Conservation (phyloP, 495 filamentous ascomycete species). For the Penicillium waksmanii region DNA sequence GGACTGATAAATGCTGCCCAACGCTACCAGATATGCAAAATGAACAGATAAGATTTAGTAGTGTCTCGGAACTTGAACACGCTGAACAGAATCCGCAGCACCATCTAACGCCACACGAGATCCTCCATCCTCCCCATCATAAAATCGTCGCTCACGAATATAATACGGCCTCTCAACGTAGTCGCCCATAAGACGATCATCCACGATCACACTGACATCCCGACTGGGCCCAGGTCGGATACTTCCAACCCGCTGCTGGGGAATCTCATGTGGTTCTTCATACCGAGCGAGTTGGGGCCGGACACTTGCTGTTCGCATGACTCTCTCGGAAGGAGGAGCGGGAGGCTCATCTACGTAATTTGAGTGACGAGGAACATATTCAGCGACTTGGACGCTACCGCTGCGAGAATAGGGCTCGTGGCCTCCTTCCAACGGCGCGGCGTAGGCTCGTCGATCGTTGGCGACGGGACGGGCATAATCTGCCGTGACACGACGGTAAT, state of each 20-base stretch:
- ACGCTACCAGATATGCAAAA: neutral
- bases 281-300: slow-evolving; percentile 60
- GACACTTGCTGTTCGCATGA: slow-evolving; percentile 61
- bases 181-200: slow-evolving; percentile 43
- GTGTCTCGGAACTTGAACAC: slow-evolving; percentile 3
- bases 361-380: slow-evolving; percentile 43
- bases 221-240: slow-evolving; percentile 47
- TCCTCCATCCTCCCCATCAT: slow-evolving; percentile 38
- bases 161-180: slow-evolving; percentile 50
- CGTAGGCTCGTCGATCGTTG: slow-evolving; percentile 39
- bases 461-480: slow-evolving; percentile 45
- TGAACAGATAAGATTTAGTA: slow-evolving; percentile 7
- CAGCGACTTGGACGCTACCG: slow-evolving; percentile 46
- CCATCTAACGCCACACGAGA: slow-evolving; percentile 14
- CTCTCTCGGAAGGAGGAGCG: slow-evolving; percentile 50
- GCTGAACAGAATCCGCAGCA: slow-evolving; percentile 7
- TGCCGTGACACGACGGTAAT: slow-evolving; percentile 44
- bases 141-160: slow-evolving; percentile 44
- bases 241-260: slow-evolving; percentile 55
- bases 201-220: slow-evolving; percentile 46
- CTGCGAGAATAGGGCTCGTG: slow-evolving; percentile 41
- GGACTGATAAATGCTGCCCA: neutral
- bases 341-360: slow-evolving; percentile 49
- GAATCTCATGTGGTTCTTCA: slow-evolving; percentile 51
- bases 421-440: slow-evolving; percentile 36